Evolutionary conservation across 2,329 filamentous ascomycete species (phyloP), one percentile per base, ranked within the genome.

Genomic region (Escovopsis sp.): DNA sequence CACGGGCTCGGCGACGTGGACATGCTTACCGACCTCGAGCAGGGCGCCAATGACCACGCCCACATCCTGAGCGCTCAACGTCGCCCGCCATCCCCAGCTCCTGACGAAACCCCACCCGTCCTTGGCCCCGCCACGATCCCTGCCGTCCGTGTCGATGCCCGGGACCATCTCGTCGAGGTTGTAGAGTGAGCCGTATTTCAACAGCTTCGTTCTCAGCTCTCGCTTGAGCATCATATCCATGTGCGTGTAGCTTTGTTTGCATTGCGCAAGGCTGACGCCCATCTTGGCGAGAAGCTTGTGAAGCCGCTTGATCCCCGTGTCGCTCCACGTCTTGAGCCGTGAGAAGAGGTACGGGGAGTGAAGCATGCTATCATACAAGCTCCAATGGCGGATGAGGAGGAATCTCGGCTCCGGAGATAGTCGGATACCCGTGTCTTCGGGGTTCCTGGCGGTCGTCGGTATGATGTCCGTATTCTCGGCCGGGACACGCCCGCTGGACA

Each of bases 161-260:
- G 89, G 89, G 0, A 98, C 87, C 54, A 98, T 78, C 40, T 89
- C 91, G 49, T 96, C 88, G 1, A 98, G 72, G 25, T 93, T 91
- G 60, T 96, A 98, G 46, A 94, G 71, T 1, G 86, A 86, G 0
- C 88, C 88, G 56, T 94, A 96, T 53, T 89, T 89, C 15, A 95
- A 70, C 2, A 98, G 71, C 45, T 93, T 85, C 38, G 84, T 76
- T 35, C 89, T 79, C 27, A 96, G 65, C 27, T 85, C 84, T 5
- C 85, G 80, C 63, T 96, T 98, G 30, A 98, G 67, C 60, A 94
- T 81, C 79, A 95, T 93, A 61, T 96, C 89, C 88, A 98, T 96
- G 60, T 98, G 91, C 0, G 87, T 86, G 57, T 96, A 98, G 57
- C 79, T 89, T 61, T 96, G 91, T 53, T 86, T 88, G 63, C 88